A percentile compares a stretch with the other conserved stretches of the same genome.
These are phyloP conservation scores for Ustilaginoidea virens DNA, from an alignment of 2,329 filamentous ascomycete genomes.

Conservation along the genomic window DNA sequence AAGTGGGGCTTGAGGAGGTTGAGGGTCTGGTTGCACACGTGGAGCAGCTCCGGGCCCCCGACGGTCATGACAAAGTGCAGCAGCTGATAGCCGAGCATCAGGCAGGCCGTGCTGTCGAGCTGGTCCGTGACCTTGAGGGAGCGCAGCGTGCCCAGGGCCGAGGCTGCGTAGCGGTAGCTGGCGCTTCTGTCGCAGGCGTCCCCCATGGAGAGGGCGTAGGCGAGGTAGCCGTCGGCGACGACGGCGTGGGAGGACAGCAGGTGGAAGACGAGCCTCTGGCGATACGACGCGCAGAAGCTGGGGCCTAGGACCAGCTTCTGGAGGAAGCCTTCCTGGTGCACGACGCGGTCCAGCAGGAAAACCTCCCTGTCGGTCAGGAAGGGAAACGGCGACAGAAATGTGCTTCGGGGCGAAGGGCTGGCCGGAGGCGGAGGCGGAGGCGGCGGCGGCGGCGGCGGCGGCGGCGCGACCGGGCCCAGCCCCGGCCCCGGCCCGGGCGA, in stretches of 20 bases:
- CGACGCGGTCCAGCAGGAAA: conserved; percentile 5
- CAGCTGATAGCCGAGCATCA: conserved; percentile 8
- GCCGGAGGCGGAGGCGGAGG: background rate
- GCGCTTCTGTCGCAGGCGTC: conserved; percentile 1
- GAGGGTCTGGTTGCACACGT: conserved; percentile 9
- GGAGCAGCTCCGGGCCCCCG: conserved; percentile 4
- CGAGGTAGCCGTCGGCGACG: conserved; percentile 8
- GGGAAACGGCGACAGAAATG: too few relatives aligned
- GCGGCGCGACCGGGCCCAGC: too few relatives aligned
- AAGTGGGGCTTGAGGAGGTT: conserved; percentile 7
- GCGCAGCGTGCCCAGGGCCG: conserved; percentile 7
- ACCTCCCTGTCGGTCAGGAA: too few relatives aligned
- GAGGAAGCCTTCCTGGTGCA: conserved; percentile 6
- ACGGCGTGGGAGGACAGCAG: conserved; percentile 4
- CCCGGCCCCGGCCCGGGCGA: too few relatives aligned
- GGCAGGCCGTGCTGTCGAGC: conserved; percentile 7
- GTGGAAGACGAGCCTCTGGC: conserved; percentile 6
- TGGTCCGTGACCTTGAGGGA: conserved; percentile 5
- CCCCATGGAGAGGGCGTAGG: conserved; percentile 7
- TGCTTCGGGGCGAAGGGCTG: too few relatives aligned
- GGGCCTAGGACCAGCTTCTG: conserved; percentile 9
- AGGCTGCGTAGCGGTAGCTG: conserved; percentile 8
- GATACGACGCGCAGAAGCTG: conserved; percentile 9
- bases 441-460: too few relatives aligned
- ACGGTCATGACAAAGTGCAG: conserved; percentile 8